Base-by-base conservation (phyloP, 352 stramenopile species). In the Aphanomyces euteiches region DNA sequence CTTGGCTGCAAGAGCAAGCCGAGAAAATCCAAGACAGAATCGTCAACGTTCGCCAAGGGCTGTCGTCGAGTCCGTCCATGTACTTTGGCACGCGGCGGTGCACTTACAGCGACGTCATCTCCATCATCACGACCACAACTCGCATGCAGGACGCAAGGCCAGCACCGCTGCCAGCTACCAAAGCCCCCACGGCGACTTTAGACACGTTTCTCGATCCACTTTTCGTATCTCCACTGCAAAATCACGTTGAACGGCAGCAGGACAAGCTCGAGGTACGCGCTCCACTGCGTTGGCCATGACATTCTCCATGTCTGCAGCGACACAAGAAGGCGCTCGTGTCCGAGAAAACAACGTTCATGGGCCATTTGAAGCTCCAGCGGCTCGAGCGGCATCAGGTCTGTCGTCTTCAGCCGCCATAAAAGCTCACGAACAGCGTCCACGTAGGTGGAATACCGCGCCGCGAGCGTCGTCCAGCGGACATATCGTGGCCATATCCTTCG, bases 51-150 rank as follows among this genome's bases (percentile, higher is more conserved):
- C 82, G 87, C 56, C 71, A 88, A 66, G 76, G 77, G 34, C 72
- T 89, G 53, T 78, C 72, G 19, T 60, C 83, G 53, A 80, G 81
- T 13, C 81, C 84, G 34, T 81, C 76, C 67, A 73, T 91, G 37
- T 91, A 91, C 78, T 91, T 91, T 60, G 80, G 84, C 39, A 90
- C 84, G 7, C 75, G 84, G 12, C 78, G 84, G 37, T 88, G 78
- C 56, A 91, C 84, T 3, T 90, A 90, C 74, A 90, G 81, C 75
- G 83, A 86, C 34, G 80, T 91, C 70, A 74, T 90, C 17, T 88
- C 79, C 8, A 79, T 90, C 36, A 79, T 90, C 47, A 91, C 84
- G 3, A 91, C 84, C 6, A 61, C 54, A 4, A 41, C 10, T 8
- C 53, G 41, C 59, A 8, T 7, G 21, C 57, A 37, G 17, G 5